These are phyloP conservation scores for Biscogniauxia marginata DNA, from an alignment of 2,329 filamentous ascomycete species.

Conservation along the genomic window DNA sequence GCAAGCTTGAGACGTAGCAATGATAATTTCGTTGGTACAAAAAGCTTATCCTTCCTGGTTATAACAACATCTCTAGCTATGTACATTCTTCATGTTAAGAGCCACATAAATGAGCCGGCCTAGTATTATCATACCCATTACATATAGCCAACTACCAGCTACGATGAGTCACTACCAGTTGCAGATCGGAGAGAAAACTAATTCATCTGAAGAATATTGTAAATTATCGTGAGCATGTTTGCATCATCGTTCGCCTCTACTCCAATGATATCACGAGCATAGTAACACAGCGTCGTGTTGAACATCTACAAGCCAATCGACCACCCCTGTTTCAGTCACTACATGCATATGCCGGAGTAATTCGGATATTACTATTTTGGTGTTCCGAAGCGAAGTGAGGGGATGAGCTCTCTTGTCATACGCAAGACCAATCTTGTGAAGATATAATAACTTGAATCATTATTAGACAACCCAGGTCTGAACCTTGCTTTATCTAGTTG, in stretches of 20 bases:
- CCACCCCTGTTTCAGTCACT: neutral
- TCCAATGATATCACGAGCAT: neutral
- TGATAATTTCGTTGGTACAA: too few relatives aligned
- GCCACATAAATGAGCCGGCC: too few relatives aligned
- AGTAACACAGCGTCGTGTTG: neutral
- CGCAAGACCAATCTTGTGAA: neutral
- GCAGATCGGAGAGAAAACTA: too few relatives aligned
- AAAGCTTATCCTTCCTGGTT: too few relatives aligned
- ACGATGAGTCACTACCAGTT: too few relatives aligned
- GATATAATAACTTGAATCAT: neutral
- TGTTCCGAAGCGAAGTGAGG: neutral
- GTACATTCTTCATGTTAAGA: too few relatives aligned
- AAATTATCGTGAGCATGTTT: neutral
- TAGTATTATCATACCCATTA: too few relatives aligned
- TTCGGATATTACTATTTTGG: neutral
- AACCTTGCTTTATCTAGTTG: neutral
- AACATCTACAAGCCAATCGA: neutral
- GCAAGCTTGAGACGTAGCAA: too few relatives aligned
- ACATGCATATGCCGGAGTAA: neutral
- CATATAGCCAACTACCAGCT: too few relatives aligned
- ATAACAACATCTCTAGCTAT: too few relatives aligned
- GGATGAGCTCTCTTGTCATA: neutral
- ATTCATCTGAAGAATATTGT: neutral
- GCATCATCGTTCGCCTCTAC: neutral
- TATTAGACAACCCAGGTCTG: neutral